Base-by-base conservation (phyloP, 768 basidiomycete species). In the Lactarius evosmus region DNA sequence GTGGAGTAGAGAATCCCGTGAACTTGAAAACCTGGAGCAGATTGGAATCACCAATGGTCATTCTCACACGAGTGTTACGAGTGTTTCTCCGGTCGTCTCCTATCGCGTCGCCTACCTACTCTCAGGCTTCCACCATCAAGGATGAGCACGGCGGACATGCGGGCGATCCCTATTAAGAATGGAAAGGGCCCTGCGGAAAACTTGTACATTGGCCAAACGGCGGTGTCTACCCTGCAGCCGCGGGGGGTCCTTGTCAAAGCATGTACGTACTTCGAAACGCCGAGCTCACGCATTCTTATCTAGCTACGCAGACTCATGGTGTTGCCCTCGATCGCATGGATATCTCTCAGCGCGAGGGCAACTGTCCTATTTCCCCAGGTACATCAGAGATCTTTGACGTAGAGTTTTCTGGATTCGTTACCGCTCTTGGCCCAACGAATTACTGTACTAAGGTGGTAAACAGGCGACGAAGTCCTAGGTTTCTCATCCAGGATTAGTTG, bases 291-390 rank as follows among this genome's bases (percentile, higher is more conserved):
- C 16, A 7, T 41, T 32, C 44, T 46, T 3, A 19, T 32, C 54
- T 30, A 19, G 7, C 36, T 19, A 7, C 5, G 16, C 19, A 22
- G 19, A 57, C 4, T 33, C 9, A 50, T 25, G 46, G 17, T 66
- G 92, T 95, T 72, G 91, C 92, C n/a, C 75, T 95, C 63, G 95
- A 95, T 75, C 82, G 94, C 33, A 87, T 92, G 92, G 93, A 95
- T 71, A 79, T 93, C 59, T 57, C 67, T 7, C 93, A 92, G 73
- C 83, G 88, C 7, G 79, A 85, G 71, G 89, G 88, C 0, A 69
- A 72, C n/a, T 94, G 94, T 72, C 87, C 90, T 19, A 75, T 81
- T n/a, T 93, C 93, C 33, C 80, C 86, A n/a, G 88, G 87, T 46
- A 82, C 85, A 22, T 86, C 88, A 38, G 75, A 79, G 7, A 87